Evolutionary conservation across 805 yeast genomes (phyloP).

Genomic region (Schizosaccharomyces pombe): DNA sequence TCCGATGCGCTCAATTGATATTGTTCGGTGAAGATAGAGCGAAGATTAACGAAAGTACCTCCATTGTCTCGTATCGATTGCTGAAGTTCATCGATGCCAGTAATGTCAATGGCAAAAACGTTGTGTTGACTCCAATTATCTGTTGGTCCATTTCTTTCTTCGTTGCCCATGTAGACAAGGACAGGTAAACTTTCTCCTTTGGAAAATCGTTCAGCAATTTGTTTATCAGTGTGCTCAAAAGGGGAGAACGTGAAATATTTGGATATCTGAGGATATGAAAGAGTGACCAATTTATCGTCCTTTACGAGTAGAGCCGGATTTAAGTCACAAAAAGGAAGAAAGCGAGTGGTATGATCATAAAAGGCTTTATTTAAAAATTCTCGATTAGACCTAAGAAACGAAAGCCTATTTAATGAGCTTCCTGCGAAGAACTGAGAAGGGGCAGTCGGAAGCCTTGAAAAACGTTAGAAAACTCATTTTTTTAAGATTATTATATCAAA

Average conservation of each 20-base stretch:
- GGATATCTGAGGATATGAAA: constrained; percentile 16
- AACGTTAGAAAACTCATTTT: no score
- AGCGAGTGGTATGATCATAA: constrained; percentile 24
- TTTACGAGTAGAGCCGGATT: constrained; percentile 9
- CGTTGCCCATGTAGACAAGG: constrained; percentile 27
- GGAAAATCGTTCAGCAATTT: constrained; percentile 16
- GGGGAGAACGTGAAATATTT: constrained; percentile 17
- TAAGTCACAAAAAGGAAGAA: constrained; percentile 21
- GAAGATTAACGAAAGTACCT: neutral
- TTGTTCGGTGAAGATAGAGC: neutral
- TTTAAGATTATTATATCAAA: no score
- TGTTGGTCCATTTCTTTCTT: constrained; percentile 13
- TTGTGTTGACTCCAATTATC: constrained; percentile 23
- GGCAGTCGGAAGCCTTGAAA: neutral
- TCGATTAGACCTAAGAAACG: constrained; percentile 35
- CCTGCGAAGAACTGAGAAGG: constrained; percentile 20
- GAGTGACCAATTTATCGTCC: constrained; percentile 14
- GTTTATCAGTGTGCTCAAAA: constrained; percentile 12
- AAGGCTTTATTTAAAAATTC: constrained; percentile 27
- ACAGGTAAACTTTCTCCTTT: constrained; percentile 8
- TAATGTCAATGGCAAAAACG: constrained; percentile 7
- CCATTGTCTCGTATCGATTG: neutral
- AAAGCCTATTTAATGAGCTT: constrained; percentile 36
- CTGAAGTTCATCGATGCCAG: neutral
- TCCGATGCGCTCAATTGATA: neutral